Conservation (phyloP, 306 rosid species). For the Casuarina cunninghamiana region DNA sequence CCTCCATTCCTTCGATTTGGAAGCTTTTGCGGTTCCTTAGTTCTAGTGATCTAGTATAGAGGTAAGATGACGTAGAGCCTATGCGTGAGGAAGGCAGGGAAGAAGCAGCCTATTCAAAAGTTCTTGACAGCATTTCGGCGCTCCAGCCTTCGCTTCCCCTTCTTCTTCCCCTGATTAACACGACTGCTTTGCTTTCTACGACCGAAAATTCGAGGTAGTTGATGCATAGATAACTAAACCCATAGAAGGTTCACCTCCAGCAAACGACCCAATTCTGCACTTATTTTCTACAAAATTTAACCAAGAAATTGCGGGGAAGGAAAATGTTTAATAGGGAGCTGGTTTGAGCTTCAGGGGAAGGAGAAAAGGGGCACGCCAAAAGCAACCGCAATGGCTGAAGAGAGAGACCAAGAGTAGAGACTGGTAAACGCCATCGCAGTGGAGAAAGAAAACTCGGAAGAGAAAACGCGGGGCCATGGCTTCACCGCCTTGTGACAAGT, state of each 20-base stretch:
- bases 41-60: conserved; percentile 65
- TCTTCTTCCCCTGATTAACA: conserved; percentile 53
- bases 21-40: conserved; percentile 61
- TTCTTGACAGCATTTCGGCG: not conserved
- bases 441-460: not conserved
- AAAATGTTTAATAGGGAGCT: not conserved
- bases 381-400: not conserved
- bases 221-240: conserved; percentile 53
- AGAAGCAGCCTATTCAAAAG: conserved; percentile 60
- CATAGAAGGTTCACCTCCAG: conserved; percentile 44
- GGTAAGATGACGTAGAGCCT: conserved; percentile 32
- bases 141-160: conserved; percentile 35
- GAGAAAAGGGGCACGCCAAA: conserved; percentile 18
- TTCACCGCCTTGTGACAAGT: too few relatives aligned
- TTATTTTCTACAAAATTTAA: not conserved
- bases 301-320: conserved; percentile 14
- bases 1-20: conserved; percentile 70
- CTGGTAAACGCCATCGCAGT: conserved; percentile 72
- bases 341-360: conserved; percentile 1
- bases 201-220: conserved; percentile 52
- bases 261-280: not conserved
- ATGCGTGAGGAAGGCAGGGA: conserved; percentile 39
- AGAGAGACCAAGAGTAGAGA: not conserved
- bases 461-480: conserved; percentile 72
- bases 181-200: conserved; percentile 24